Base-by-base conservation (phyloP, 2,329 filamentous ascomycete species). In the Hortaea sp. region DNA sequence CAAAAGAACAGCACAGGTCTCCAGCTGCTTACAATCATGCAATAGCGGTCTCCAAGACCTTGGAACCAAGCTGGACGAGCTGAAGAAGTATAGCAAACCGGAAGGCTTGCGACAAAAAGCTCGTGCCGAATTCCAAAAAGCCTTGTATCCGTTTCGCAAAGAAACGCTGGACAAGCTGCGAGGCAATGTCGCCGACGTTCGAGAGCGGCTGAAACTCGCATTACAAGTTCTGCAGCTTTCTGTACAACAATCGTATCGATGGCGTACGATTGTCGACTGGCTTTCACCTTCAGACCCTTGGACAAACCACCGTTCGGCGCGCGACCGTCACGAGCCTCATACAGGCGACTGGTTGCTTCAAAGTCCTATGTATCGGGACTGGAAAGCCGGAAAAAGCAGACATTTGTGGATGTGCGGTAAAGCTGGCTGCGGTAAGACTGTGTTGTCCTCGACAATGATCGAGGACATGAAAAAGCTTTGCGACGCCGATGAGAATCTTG, bases 261-360 rank as follows among this genome's bases (percentile, higher is more conserved):
- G 31, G 20, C 29, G 29, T 28, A 43, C 43, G 46, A 49, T 56
- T 28, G 27, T 44, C 37, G 43, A 45, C 41, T 57, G 55, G 54
- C 47, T 57, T 9, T 41, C 48, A n/a, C 30, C 55, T 30, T 35
- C 51, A 7, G 48, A 55, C 43, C 48, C 49, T 34, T 49, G 45
- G 42, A 47, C 38, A 12, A 53, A 55, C 13, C 54, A 57, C 39
- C 39, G 44, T 4, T 44, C 39, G 7, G 56, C 57, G 11, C 48
- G 53, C 30, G 37, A 49, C 29, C 44, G 43, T 20, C 46, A 54
- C 41, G 45, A 58, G 38, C 13, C 47, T 5, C 37, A 51, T 2
- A 59, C 57, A 0, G 57, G 57, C 6, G 38, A 20, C 12, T 59
- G 57, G 56, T 42, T 59, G 7, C 49, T 58, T 6, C 20, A 47